Evolutionary conservation across 2,329 filamentous ascomycete genomes (phyloP).

Genomic region (Fusarium napiforme): DNA sequence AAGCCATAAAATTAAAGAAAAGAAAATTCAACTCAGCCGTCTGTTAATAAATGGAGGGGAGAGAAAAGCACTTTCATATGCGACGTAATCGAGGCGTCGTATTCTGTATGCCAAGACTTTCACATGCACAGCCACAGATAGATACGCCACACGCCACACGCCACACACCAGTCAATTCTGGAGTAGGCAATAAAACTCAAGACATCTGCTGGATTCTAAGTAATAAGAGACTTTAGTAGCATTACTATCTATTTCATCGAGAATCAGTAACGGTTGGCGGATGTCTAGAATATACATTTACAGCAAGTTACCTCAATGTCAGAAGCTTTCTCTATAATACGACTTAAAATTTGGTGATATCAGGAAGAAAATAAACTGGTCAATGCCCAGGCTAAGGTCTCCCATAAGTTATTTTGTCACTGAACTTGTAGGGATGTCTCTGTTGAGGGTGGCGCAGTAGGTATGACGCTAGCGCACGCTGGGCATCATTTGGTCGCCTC

Average conservation of each 20-base stretch:
- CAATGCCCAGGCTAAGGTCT: neutral
- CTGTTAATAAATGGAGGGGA: neutral
- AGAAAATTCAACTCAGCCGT: accelerated
- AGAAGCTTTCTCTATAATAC: neutral
- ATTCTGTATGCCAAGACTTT: neutral
- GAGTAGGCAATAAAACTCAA: neutral
- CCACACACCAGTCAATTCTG: neutral
- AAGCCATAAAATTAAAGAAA: neutral
- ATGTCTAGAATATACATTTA: accelerated
- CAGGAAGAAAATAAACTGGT: neutral
- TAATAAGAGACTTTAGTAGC: neutral
- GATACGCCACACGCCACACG: constrained; percentile 3
- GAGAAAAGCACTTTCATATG: neutral
- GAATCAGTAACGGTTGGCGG: accelerated
- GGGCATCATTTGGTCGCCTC: constrained; percentile 29
- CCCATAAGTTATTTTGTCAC: neutral
- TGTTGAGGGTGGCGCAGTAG: constrained; percentile 31
- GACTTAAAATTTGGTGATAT: accelerated
- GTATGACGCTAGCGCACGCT: constrained; percentile 15
- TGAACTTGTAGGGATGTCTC: neutral
- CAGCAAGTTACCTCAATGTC: neutral
- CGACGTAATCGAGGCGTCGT: neutral
- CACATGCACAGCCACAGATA: neutral
- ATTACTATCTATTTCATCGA: no score
- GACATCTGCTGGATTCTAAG: neutral